phyloP scores from a whole-genome alignment of 2,329 filamentous ascomycete species.

The Orbilia ellipsospora region DNA sequence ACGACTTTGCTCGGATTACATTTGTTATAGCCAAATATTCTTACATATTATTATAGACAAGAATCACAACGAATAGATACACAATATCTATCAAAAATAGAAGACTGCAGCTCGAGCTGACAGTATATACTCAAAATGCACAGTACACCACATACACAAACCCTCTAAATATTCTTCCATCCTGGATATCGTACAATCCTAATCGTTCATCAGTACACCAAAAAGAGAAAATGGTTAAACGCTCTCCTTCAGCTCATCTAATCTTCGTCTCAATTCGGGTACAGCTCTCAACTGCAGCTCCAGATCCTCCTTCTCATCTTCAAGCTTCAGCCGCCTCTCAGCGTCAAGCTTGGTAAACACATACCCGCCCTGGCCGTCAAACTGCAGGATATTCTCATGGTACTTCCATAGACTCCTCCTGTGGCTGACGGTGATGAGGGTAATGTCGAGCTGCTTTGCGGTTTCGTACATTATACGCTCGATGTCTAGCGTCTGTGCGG shows the following conservation, averaged over 20 bases:
- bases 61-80: no score
- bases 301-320: conserved; percentile 96
- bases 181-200: conserved; percentile 11
- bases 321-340: conserved; percentile 81
- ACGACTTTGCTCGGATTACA: no score
- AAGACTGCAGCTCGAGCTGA: not conserved
- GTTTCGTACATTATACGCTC: conserved; percentile 98
- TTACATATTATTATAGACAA: no score
- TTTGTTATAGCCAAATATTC: no score
- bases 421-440: conserved; percentile 96
- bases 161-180: not conserved
- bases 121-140: not conserved
- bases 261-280: conserved; percentile 85
- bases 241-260: conserved; percentile 77
- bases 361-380: conserved; percentile 91
- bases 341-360: conserved; percentile 92
- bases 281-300: conserved; percentile 86
- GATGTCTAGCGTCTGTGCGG: conserved; percentile 91
- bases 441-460: conserved; percentile 89
- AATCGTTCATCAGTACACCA: not conserved
- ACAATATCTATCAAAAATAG: no score
- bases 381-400: conserved; percentile 92
- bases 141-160: not conserved
- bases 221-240: not conserved
- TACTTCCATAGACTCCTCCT: conserved; percentile 95